Base-by-base conservation (phyloP, 139 green algal species). In the Tetradesmus lagerheimii region DNA sequence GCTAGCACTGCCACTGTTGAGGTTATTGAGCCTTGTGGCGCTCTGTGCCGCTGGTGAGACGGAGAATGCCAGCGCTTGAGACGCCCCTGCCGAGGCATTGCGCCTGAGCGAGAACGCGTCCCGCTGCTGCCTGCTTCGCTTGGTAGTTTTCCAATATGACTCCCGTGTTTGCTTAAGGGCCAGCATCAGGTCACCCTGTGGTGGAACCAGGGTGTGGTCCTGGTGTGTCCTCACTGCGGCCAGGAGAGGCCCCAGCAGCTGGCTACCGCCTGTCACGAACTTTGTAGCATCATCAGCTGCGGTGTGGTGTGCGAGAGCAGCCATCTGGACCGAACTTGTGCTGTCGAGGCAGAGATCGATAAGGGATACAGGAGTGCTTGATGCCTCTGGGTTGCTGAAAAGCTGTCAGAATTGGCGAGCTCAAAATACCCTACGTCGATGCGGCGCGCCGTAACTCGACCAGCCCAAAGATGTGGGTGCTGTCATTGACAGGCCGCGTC, bases 141-240 rank as follows among this genome's bases (percentile, higher is more conserved):
- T 31, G 20, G 45, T 76, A 27, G 41, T 85, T 38, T 47, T 41
- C n/a, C 50, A 85, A 67, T 39, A 47, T 27, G 27, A 67, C 23
- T 67, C 79, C 41, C 41, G 18, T 37, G 50, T 47, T 27, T 85
- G 79, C 27, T 67, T 38, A 29, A 67, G 79, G 0, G 67, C 67
- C n/a, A 78, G 31, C 67, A 78, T 39, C n/a, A 78, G 67, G 67
- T 78, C 67, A 29, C 67, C 67, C n/a, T 78, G n/a, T 18, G 67
- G 67, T 18, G 67, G n/a, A 27, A 20, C 29, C 8, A 38, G 31
- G n/a, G 67, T 39, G 67, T 29, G 67, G 31, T 39, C n/a, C n/a
- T 37, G n/a, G n/a, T 37, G n/a, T 4, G n/a, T 23, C 27, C 29
- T 75, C n/a, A 37, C 75, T 47, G 75, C 35, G 29, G 34, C 23